Evolutionary conservation across 1,139 yeast species (phyloP).

Genomic region (Kluyveromyces sp.): DNA sequence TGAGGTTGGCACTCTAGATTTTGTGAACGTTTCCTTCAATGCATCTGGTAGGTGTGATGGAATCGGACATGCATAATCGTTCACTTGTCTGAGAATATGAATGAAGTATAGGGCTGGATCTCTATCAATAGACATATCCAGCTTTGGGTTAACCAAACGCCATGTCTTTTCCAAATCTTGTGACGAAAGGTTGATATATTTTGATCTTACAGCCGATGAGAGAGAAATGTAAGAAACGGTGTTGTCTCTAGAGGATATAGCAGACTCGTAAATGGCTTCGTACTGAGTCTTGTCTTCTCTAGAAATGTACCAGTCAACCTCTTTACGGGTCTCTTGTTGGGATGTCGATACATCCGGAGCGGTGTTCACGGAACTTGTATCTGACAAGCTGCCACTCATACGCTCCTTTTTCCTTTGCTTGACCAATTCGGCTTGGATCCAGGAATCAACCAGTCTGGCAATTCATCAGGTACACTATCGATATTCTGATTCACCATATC

Average conservation of each 20-base stretch:
- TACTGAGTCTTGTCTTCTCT: conserved; percentile 77
- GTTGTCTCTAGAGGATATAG: conserved; percentile 65
- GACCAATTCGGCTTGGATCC: conserved; percentile 77
- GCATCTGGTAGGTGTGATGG: conserved; percentile 96
- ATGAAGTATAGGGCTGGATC: conserved; percentile 86
- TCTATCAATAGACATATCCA: conserved; percentile 79
- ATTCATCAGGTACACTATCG: conserved; percentile 52
- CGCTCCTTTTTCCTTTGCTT: conserved; percentile 45
- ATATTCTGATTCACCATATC: conserved; percentile 78
- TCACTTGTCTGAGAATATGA: conserved; percentile 85
- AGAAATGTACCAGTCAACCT: conserved; percentile 93
- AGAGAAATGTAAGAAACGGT: conserved; percentile 70
- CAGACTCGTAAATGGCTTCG: conserved; percentile 64
- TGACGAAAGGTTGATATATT: conserved; percentile 66
- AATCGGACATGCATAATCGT: conserved; percentile 67
- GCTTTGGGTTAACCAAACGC: conserved; percentile 89
- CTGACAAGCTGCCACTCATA: not conserved
- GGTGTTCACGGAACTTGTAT: not conserved
- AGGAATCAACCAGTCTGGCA: conserved; percentile 92
- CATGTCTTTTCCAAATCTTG: conserved; percentile 89
- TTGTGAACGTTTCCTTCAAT: conserved; percentile 82
- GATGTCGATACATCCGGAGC: not conserved
- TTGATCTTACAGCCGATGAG: conserved; percentile 51
- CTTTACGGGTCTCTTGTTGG: conserved; percentile 14
- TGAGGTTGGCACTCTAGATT: conserved; percentile 75